Percentiles rank a stretch among this genome's conserved stretches.
These are phyloP conservation scores for Suillus cothurnatus DNA, from an alignment of 768 basidiomycete species.

Conservation along the genomic window DNA sequence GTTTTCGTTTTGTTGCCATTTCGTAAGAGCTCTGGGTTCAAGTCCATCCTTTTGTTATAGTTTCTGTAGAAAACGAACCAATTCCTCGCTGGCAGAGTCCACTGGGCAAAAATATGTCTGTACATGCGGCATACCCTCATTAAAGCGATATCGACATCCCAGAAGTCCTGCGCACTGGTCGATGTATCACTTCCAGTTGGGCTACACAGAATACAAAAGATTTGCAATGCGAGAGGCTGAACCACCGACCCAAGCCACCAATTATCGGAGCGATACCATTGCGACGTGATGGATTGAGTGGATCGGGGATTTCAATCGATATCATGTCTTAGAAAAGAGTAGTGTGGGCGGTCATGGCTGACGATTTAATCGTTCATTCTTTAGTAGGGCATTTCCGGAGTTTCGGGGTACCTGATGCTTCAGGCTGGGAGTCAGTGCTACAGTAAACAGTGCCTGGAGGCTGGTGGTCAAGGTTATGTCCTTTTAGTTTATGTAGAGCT, in stretches of 20 bases:
- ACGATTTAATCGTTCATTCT: background rate
- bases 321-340: background rate
- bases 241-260: background rate
- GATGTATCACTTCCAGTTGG: background rate
- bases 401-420: no score
- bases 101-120: constrained; percentile 19
- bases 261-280: no score
- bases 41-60: background rate
- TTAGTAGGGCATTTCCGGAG: background rate
- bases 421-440: no score
- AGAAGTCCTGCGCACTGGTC: background rate
- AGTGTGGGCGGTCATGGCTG: background rate
- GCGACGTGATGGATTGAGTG: no score
- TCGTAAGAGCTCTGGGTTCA: background rate
- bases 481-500: no score
- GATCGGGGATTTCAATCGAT: background rate
- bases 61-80: constrained; percentile 54
- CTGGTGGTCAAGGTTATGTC: no score
- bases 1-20: background rate
- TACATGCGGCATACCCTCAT: constrained; percentile 29
- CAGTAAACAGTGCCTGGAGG: no score
- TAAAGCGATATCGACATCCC: background rate
- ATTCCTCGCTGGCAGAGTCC: constrained; percentile 50
- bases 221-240: background rate
- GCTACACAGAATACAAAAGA: background rate